Conservation (phyloP, 192 early-diverging fungal species). For the Podila epigama region DNA sequence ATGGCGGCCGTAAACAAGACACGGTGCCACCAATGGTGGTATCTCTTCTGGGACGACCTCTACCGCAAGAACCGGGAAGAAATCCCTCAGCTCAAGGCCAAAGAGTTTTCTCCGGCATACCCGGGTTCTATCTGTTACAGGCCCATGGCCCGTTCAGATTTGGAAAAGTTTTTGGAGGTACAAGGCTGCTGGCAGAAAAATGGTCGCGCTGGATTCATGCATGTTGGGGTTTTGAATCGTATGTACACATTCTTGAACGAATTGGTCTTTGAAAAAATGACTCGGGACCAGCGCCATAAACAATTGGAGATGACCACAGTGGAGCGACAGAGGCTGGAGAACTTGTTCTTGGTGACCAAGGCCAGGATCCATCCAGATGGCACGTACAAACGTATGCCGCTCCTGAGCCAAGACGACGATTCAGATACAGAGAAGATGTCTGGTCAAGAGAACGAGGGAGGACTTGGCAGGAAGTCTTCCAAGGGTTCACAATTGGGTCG, state of each 20-base stretch:
- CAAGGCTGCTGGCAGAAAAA: constrained; percentile 49
- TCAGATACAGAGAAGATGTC: not conserved
- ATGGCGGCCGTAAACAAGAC: constrained; percentile 47
- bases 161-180: constrained; percentile 62
- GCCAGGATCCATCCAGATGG: constrained; percentile 30
- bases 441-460: not conserved
- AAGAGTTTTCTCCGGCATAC: constrained; percentile 71
- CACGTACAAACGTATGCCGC: constrained; percentile 28
- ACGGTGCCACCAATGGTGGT: constrained; percentile 64
- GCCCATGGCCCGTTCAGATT: constrained; percentile 58
- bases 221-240: constrained; percentile 68
- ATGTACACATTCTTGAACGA: constrained; percentile 67
- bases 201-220: constrained; percentile 61
- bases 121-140: constrained; percentile 64
- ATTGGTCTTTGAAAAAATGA: constrained; percentile 48
- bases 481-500: not conserved
- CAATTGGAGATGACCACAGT: constrained; percentile 38
- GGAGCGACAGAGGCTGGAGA: constrained; percentile 31
- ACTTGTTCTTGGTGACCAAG: constrained; percentile 42
- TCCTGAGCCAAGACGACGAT: not conserved
- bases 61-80: constrained; percentile 62
- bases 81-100: constrained; percentile 54
- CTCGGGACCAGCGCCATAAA: constrained; percentile 21
- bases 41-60: constrained; percentile 74
- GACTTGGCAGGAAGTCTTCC: constrained; percentile 3